A percentile compares a stretch with the other conserved stretches of the same genome.
Evolutionary conservation across 1,284 basidiomycete species (phyloP).

Genomic region (Meira miltonrushii): DNA sequence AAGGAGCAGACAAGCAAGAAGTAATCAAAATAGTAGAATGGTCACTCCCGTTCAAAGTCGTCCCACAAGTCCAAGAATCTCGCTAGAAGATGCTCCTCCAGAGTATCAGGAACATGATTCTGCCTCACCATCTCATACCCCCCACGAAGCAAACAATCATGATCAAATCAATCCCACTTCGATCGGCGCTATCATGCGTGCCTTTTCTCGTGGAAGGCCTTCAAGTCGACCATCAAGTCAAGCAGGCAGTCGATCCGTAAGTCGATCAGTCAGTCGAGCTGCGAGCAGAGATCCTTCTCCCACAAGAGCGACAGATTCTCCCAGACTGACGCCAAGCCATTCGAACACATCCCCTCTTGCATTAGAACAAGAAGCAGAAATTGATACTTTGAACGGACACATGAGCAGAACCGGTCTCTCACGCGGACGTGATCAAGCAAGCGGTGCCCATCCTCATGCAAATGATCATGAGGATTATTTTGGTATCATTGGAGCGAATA

Average conservation of each 20-base stretch:
- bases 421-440: neutral
- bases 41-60: conserved; percentile 5
- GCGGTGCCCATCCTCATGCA: neutral
- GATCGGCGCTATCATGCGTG: conserved; percentile 24
- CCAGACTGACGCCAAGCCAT: no score
- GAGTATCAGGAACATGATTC: neutral
- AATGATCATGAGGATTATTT: conserved; percentile 1
- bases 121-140: neutral
- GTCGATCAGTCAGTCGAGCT: conserved; percentile 4
- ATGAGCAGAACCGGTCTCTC: conserved; percentile 2
- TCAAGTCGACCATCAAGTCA: conserved; percentile 19
- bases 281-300: conserved; percentile 7
- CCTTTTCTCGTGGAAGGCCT: conserved; percentile 34
- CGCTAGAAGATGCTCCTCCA: conserved; percentile 6
- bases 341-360: no score
- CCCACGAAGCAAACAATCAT: conserved; percentile 10
- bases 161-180: neutral
- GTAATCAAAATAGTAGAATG: conserved; percentile 6
- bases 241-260: neutral
- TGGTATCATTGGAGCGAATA: neutral
- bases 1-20: conserved; percentile 5
- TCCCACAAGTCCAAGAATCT: neutral
- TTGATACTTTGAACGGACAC: neutral
- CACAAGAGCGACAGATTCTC: neutral
- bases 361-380: neutral